These are phyloP conservation scores for Hypoxylon rickii DNA, from an alignment of 495 filamentous ascomycete species.

Conservation along the genomic window DNA sequence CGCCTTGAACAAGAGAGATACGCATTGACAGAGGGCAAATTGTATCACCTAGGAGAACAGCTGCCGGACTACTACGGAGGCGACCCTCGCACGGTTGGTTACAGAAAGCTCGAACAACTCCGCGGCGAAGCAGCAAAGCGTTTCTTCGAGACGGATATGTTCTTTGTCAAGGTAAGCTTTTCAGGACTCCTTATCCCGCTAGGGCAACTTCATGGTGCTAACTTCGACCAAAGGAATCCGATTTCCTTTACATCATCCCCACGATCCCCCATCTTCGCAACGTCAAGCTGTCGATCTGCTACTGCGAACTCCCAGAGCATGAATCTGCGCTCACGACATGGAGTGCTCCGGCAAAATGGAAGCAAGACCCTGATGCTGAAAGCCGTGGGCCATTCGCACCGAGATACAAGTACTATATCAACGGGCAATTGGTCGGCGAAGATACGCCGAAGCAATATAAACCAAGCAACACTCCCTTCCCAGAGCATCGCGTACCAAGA, in stretches of 20 bases:
- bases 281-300: slow-evolving; percentile 59
- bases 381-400: slow-evolving; percentile 48
- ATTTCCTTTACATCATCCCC: slow-evolving; percentile 74
- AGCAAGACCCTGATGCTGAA: slow-evolving; percentile 52
- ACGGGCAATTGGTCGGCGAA: slow-evolving; percentile 51
- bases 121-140: slow-evolving; percentile 51
- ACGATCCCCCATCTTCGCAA: slow-evolving; percentile 70
- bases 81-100: slow-evolving; percentile 45
- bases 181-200: background rate
- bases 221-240: slow-evolving; percentile 59
- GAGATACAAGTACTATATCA: slow-evolving; percentile 52
- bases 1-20: slow-evolving; percentile 54
- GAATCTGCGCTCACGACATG: slow-evolving; percentile 44
- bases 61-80: slow-evolving; percentile 48
- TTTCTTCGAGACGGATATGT: slow-evolving; percentile 64
- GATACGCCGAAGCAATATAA: slow-evolving; percentile 40
- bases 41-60: slow-evolving; percentile 51
- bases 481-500: slow-evolving; percentile 50
- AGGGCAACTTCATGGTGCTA: slow-evolving; percentile 25
- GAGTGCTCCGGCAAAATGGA: slow-evolving; percentile 53
- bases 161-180: slow-evolving; percentile 71
- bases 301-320: slow-evolving; percentile 55
- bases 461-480: slow-evolving; percentile 51
- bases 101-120: slow-evolving; percentile 43
- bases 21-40: slow-evolving; percentile 48